Evolutionary conservation across 2,329 filamentous ascomycete genomes (phyloP).

Genomic region (Apiospora malaysiana): DNA sequence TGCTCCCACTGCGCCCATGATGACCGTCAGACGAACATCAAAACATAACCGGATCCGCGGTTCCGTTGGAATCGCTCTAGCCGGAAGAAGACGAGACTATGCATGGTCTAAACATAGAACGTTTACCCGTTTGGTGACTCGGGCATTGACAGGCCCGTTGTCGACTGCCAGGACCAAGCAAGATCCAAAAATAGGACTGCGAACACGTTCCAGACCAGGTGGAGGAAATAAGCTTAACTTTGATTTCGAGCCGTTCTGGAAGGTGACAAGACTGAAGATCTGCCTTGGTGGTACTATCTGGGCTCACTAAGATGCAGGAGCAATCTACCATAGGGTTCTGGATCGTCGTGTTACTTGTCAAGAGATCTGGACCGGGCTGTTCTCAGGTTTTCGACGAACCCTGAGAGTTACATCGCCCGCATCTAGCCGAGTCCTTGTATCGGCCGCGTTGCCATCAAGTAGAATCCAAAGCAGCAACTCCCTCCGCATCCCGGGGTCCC

Average conservation of each 20-base stretch:
- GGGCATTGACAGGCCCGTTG: not conserved
- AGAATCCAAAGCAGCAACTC: not conserved
- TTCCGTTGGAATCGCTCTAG: not conserved
- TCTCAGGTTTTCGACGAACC: not conserved
- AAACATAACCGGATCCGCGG: not conserved
- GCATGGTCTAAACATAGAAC: slow-evolving; percentile 5
- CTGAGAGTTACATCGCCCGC: slow-evolving; percentile 12
- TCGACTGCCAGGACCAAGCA: not conserved
- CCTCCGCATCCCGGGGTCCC: slow-evolving; percentile 6
- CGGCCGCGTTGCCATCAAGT: not conserved
- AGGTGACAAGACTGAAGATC: not conserved
- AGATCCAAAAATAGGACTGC: slow-evolving; percentile 10
- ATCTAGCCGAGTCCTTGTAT: not conserved
- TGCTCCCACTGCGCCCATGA: not conserved
- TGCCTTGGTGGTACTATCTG: not conserved
- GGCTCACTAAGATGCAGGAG: not conserved
- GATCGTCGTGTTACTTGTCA: not conserved
- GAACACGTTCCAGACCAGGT: slow-evolving; percentile 1
- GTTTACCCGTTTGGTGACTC: not conserved
- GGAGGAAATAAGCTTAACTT: slow-evolving; percentile 4
- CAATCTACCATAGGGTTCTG: slow-evolving; percentile 1
- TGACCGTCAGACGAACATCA: not conserved
- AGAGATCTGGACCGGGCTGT: not conserved
- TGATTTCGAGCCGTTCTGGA: not conserved
- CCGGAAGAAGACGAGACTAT: not conserved